Evolutionary conservation across 2,329 filamentous ascomycete genomes (phyloP).

Genomic region (Gaeumannomyces sp.): DNA sequence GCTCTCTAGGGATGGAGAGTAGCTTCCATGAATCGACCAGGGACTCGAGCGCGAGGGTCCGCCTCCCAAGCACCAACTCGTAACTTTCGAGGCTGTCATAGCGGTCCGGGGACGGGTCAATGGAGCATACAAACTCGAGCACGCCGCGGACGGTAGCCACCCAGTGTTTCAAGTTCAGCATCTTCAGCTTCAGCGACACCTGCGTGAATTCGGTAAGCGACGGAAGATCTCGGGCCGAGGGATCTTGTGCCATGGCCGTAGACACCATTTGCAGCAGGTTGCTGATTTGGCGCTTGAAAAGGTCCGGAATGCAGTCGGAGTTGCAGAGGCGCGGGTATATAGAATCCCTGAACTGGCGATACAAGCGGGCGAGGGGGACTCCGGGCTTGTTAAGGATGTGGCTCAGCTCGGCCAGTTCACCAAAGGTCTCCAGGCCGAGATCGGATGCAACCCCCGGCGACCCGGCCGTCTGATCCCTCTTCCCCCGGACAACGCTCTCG

Average conservation of each 20-base stretch:
- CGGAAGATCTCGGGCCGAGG: slow-evolving; percentile 26
- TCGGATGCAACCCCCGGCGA: slow-evolving; percentile 8
- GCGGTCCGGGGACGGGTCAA: slow-evolving; percentile 18
- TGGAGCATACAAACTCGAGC: slow-evolving; percentile 25
- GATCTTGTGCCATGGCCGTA: slow-evolving; percentile 26
- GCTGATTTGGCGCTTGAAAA: slow-evolving; percentile 24
- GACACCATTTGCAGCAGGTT: slow-evolving; percentile 26
- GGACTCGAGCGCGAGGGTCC: slow-evolving; percentile 29
- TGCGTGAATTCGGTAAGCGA: slow-evolving; percentile 32
- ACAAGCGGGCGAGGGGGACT: slow-evolving; percentile 17
- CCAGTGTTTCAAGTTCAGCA: slow-evolving; percentile 28
- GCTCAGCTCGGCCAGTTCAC: slow-evolving; percentile 22
- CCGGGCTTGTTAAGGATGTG: slow-evolving; percentile 20
- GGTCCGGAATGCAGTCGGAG: slow-evolving; percentile 21
- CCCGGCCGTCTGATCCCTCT: neutral
- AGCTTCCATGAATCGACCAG: slow-evolving; percentile 35
- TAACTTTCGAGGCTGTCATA: slow-evolving; percentile 22
- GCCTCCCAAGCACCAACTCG: slow-evolving; percentile 23
- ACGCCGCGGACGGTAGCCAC: slow-evolving; percentile 26
- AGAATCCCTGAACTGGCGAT: slow-evolving; percentile 27
- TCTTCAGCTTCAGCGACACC: slow-evolving; percentile 27
- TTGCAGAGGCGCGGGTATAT: slow-evolving; percentile 24
- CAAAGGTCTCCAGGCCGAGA: slow-evolving; percentile 20
- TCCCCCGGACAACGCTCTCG: slow-evolving; percentile 16
- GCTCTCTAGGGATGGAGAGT: slow-evolving; percentile 25